Percentiles rank a stretch among this genome's conserved stretches.
phyloP scores from a whole-genome alignment of 1,284 basidiomycete genomes.

The Phlebopus sp. region DNA sequence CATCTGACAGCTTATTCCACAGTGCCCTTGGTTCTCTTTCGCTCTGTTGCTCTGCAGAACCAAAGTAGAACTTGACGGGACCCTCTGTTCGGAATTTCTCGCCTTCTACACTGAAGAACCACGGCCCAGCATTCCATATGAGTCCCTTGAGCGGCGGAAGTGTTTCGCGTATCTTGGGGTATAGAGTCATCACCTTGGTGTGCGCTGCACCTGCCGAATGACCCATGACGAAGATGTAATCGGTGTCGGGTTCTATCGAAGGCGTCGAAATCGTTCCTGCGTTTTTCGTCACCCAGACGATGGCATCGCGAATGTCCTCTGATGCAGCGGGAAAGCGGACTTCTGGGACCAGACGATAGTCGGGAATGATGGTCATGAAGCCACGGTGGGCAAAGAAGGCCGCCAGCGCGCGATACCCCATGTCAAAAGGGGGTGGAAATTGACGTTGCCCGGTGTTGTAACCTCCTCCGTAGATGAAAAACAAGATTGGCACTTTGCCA shows the following conservation, averaged over 20 bases:
- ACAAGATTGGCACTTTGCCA: conserved; percentile 48
- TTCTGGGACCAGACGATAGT: conserved; percentile 59
- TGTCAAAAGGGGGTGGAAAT: conserved; percentile 43
- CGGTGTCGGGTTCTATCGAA: conserved; percentile 34
- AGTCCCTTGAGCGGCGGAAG: conserved; percentile 42
- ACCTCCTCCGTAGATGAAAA: conserved; percentile 66
- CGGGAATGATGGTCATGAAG: conserved; percentile 57
- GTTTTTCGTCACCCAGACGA: conserved; percentile 50
- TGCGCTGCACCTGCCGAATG: conserved; percentile 61
- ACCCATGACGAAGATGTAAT: conserved; percentile 47
- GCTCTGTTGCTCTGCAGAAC: conserved; percentile 39
- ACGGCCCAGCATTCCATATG: conserved; percentile 45
- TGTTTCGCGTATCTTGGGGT: conserved; percentile 37
- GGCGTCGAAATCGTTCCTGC: conserved; percentile 22
- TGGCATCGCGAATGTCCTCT: conserved; percentile 56
- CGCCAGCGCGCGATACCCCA: conserved; percentile 53
- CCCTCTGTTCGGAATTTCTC: conserved; percentile 23
- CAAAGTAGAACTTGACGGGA: conserved; percentile 43
- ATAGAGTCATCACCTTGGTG: conserved; percentile 42
- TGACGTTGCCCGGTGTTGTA: conserved; percentile 49
- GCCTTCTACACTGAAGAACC: conserved; percentile 33
- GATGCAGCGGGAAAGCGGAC: conserved; percentile 49
- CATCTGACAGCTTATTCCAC: conserved; percentile 34
- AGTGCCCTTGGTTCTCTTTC: conserved; percentile 41
- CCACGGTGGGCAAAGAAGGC: conserved; percentile 59